These are phyloP conservation scores for Xylaria sp. DNA, from an alignment of 2,329 filamentous ascomycete species.

Conservation along the genomic window DNA sequence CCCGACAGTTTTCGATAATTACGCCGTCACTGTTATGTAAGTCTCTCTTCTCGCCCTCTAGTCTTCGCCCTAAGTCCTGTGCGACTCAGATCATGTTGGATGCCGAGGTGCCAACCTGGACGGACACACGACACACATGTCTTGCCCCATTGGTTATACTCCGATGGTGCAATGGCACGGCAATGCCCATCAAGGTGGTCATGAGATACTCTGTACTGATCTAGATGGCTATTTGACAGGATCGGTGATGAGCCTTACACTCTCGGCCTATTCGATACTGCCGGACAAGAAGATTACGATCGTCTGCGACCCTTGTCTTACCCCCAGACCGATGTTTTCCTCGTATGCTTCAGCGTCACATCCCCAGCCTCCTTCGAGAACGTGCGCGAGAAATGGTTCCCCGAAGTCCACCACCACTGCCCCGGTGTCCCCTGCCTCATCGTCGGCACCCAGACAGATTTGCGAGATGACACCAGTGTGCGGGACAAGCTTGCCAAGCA, in stretches of 20 bases:
- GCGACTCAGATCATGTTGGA: neutral
- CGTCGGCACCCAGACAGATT: slow-evolving; percentile 94
- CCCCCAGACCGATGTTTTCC: slow-evolving; percentile 96
- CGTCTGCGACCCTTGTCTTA: slow-evolving; percentile 93
- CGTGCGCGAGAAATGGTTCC: slow-evolving; percentile 98
- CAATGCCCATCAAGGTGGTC: neutral
- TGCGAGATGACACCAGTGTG: slow-evolving; percentile 82
- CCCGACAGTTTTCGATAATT: slow-evolving; percentile 98
- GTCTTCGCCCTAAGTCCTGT: neutral
- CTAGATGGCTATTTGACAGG: slow-evolving; percentile 48
- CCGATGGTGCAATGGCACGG: neutral
- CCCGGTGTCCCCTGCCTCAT: slow-evolving; percentile 96
- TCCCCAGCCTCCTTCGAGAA: slow-evolving; percentile 98
- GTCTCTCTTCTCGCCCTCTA: slow-evolving; percentile 31
- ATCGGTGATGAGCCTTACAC: slow-evolving; percentile 99
- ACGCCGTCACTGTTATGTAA: slow-evolving; percentile 99
- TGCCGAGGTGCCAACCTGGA: neutral
- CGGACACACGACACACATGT: neutral
- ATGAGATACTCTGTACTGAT: slow-evolving; percentile 15
- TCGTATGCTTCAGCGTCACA: slow-evolving; percentile 97
- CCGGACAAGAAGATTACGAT: slow-evolving; percentile 99
- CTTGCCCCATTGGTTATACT: neutral
- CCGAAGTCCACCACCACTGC: slow-evolving; percentile 97
- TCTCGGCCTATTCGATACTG: slow-evolving; percentile 94
- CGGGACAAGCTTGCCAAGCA: slow-evolving; percentile 90